A percentile compares a stretch with the other conserved stretches of the same genome.
Conservation (phyloP, 768 basidiomycete species). For the Lyophyllum shimeji region DNA sequence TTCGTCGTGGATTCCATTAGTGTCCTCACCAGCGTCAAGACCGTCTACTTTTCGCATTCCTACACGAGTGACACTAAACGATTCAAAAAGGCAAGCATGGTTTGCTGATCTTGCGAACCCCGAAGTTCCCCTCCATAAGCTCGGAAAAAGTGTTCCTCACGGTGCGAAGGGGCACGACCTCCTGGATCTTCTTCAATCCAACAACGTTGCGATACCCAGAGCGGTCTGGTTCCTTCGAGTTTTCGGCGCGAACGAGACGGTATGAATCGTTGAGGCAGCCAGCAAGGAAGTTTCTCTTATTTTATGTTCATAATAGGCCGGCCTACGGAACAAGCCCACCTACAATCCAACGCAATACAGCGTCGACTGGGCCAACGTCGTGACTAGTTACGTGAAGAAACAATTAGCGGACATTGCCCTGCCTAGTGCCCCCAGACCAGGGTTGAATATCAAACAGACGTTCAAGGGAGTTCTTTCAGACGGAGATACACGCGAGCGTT, state of each 20-base stretch:
- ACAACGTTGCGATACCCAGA: constrained; percentile 75
- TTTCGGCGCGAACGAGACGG: constrained; percentile 86
- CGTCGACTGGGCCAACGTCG: constrained; percentile 79
- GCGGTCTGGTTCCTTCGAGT: constrained; percentile 89
- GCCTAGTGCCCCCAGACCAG: constrained; percentile 74
- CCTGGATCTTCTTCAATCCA: constrained; percentile 72
- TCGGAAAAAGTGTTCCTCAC: constrained; percentile 85
- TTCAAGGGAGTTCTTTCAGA: constrained; percentile 84
- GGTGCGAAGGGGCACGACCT: constrained; percentile 85
- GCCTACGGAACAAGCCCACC: constrained; percentile 72
- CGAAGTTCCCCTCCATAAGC: constrained; percentile 74
- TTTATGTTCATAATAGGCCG: constrained; percentile 46
- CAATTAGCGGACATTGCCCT: constrained; percentile 77
- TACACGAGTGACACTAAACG: constrained; percentile 78
- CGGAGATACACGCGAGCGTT: constrained; percentile 63
- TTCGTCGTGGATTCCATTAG: background rate
- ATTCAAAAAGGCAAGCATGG: constrained; percentile 79
- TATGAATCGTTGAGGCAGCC: constrained; percentile 25
- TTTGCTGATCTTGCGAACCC: constrained; percentile 82
- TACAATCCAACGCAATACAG: constrained; percentile 85
- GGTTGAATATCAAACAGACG: constrained; percentile 78
- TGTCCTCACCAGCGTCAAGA: constrained; percentile 30
- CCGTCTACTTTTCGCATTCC: constrained; percentile 75
- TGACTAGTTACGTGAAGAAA: constrained; percentile 82
- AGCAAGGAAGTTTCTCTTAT: background rate